Evolutionary conservation across 169 alveolate species (phyloP).

Genomic region (Plasmodium vivax): DNA sequence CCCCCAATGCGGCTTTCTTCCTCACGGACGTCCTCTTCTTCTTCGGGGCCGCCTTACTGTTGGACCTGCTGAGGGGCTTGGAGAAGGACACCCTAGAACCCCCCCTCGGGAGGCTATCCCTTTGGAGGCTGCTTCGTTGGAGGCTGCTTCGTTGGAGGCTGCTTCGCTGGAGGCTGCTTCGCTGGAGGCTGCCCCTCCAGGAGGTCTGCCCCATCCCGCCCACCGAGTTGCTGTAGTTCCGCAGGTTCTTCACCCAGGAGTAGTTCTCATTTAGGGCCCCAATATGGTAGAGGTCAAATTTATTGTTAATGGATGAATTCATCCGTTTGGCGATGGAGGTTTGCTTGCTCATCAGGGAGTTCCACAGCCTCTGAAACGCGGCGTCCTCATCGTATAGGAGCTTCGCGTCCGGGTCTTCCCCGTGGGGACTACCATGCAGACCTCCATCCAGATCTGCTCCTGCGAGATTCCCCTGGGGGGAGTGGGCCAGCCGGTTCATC

Average conservation of each 20-base stretch:
- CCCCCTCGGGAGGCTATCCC: background rate
- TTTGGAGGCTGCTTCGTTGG: too few species aligned
- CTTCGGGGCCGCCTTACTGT: background rate
- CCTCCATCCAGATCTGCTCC: background rate
- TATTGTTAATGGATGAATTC: background rate
- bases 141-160: too few species aligned
- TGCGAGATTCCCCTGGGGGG: background rate
- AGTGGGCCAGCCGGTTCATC: background rate
- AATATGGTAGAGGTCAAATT: constrained; percentile 13
- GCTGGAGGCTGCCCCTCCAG: background rate
- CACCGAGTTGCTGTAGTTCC: constrained; percentile 24
- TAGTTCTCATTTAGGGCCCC: constrained; percentile 20
- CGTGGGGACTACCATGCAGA: background rate
- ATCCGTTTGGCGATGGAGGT: background rate
- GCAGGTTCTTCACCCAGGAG: constrained; percentile 34
- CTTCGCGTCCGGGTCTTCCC: too few species aligned
- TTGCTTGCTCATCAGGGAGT: background rate
- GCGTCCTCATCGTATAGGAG: background rate
- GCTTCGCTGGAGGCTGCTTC: background rate
- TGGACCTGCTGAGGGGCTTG: background rate
- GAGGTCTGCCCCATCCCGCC: background rate
- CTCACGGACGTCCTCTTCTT: background rate
- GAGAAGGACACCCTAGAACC: background rate
- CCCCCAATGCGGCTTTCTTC: background rate
- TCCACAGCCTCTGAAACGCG: background rate